Conservation (phyloP, 2,329 filamentous ascomycete species). For the Tolypocladium tundrense region DNA sequence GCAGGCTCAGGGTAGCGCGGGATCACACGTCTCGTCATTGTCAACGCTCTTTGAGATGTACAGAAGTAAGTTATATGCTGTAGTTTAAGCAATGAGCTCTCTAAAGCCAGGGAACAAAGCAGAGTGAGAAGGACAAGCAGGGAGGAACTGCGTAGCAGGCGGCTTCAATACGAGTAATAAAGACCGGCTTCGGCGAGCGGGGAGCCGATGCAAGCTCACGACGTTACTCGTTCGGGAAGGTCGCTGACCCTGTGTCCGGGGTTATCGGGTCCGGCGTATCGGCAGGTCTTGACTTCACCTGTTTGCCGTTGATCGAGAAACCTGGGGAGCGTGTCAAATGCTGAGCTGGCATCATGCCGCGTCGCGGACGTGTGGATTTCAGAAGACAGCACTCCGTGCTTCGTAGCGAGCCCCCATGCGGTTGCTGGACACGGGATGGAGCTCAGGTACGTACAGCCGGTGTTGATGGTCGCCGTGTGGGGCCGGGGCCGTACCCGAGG, state of each 20-base stretch:
- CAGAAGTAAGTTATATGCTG: not conserved
- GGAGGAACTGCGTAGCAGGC: not conserved
- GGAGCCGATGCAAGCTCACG: not conserved
- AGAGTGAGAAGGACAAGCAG: not conserved
- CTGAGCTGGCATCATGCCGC: too few relatives aligned
- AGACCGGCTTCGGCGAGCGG: not conserved
- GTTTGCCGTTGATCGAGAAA: not conserved
- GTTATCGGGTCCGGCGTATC: not conserved
- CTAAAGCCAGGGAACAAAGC: not conserved
- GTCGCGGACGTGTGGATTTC: too few relatives aligned
- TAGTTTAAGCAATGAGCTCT: not conserved
- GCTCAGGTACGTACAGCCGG: too few relatives aligned
- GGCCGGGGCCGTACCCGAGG: not conserved
- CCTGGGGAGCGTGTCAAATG: too few relatives aligned
- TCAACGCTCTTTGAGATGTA: not conserved
- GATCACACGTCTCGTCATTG: slow-evolving; percentile 2
- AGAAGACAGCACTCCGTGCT: too few relatives aligned
- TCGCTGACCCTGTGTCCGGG: not conserved
- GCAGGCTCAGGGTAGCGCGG: not conserved
- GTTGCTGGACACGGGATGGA: too few relatives aligned
- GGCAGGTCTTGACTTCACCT: not conserved
- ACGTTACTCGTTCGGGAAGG: not conserved
- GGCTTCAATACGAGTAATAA: not conserved
- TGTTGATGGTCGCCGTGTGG: not conserved
- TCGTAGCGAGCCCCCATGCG: too few relatives aligned